Percentiles rank a stretch among this genome's conserved stretches.
These are phyloP conservation scores for Reutealis trisperma DNA, from an alignment of 345 rosid genomes.

Conservation along the genomic window DNA sequence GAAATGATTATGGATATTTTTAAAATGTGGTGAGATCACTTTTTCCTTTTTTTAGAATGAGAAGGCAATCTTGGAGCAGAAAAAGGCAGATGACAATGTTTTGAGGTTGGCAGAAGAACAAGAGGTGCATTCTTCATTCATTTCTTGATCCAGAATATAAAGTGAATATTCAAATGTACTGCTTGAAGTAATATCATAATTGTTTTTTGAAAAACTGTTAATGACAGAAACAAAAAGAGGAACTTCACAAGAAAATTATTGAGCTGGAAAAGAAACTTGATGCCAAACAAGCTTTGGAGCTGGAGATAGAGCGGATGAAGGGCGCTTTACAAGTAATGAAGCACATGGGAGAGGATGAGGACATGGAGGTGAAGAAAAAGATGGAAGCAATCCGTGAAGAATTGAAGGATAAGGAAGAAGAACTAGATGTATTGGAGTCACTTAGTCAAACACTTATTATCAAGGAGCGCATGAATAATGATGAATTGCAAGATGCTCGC, in stretches of 20 bases:
- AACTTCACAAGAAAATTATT: conserved; percentile 48
- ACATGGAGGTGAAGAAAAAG: conserved; percentile 37
- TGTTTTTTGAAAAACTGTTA: conserved; percentile 13
- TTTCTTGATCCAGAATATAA: conserved; percentile 1
- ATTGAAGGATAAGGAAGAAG: conserved; percentile 59
- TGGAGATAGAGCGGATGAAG: conserved; percentile 73
- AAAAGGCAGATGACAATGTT: conserved; percentile 56
- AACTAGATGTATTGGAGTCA: conserved; percentile 38
- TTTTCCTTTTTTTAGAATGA: conserved; percentile 47
- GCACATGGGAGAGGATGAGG: conserved; percentile 65
- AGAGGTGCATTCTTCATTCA: conserved; percentile 39
- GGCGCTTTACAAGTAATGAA: conserved; percentile 60
- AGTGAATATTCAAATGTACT: not conserved
- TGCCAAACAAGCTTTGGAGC: conserved; percentile 66
- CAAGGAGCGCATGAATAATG: conserved; percentile 52
- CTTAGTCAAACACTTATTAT: conserved; percentile 48
- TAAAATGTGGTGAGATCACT: conserved; percentile 46
- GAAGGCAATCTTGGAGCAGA: conserved; percentile 72
- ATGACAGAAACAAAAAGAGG: conserved; percentile 64
- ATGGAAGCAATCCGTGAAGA: conserved; percentile 41
- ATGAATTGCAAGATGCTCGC: conserved; percentile 67
- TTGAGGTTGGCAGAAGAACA: conserved; percentile 64
- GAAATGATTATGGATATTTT: not conserved
- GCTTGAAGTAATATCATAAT: not conserved
- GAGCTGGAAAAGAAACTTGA: conserved; percentile 55